phyloP scores from a whole-genome alignment of 805 yeast species.

The Candida multigemmis region DNA sequence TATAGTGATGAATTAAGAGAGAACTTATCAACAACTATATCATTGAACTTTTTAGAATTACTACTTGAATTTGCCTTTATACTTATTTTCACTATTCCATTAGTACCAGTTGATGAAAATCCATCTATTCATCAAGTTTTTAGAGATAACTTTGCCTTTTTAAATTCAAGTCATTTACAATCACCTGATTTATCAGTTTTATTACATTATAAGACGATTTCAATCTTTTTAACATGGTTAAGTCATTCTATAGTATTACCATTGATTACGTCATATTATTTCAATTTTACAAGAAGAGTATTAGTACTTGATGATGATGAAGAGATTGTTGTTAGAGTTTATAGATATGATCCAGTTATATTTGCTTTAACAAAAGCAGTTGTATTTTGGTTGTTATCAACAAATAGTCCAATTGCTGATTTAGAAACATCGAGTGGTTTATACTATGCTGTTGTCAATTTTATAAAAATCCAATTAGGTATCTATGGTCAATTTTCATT shows the following conservation, averaged over 20 bases:
- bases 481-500: conserved; percentile 24
- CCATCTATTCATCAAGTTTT: conserved; percentile 24
- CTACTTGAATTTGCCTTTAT: conserved; percentile 19
- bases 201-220: conserved; percentile 13
- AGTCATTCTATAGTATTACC: conserved; percentile 33
- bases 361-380: conserved; percentile 41
- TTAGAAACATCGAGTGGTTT: conserved; percentile 15
- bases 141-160: conserved; percentile 19
- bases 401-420: conserved; percentile 19
- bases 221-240: conserved; percentile 33
- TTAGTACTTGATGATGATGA: conserved; percentile 23
- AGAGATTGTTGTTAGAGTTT: conserved; percentile 25
- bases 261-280: conserved; percentile 35
- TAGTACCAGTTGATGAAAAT: conserved; percentile 27
- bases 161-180: conserved; percentile 12
- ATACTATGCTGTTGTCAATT: conserved; percentile 17
- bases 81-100: conserved; percentile 23
- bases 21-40: conserved; percentile 24
- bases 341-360: conserved; percentile 44
- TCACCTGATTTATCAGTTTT: conserved; percentile 30
- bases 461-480: conserved; percentile 25
- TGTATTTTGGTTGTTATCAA: conserved; percentile 28
- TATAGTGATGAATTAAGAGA: conserved; percentile 30
- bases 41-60: conserved; percentile 24
- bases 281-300: conserved; percentile 41